Conservation (phyloP, 176 grass and related monocot genomes). For the Chrysopogon serrulatus region DNA sequence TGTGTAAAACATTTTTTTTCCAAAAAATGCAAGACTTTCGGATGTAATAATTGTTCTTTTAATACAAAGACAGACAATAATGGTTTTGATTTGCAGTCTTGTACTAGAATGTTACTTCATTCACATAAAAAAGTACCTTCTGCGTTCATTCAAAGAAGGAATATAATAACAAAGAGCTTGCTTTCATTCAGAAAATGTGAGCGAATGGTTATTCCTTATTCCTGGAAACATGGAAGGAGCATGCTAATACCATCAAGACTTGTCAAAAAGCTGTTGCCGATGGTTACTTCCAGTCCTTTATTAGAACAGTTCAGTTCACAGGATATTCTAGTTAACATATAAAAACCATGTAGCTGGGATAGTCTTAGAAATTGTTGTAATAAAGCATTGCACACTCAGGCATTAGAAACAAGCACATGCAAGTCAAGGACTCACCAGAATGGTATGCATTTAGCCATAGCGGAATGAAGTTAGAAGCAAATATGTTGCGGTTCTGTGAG, state of each 20-base stretch:
- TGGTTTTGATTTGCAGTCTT: not conserved
- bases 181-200: not conserved
- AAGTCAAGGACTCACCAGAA: conserved; percentile 24
- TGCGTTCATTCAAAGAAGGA: not conserved
- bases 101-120: not conserved
- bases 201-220: not conserved
- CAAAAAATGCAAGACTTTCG: not conserved
- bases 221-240: not conserved
- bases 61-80: not conserved
- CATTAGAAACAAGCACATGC: not conserved
- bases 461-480: conserved; percentile 91
- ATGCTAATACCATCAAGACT: not conserved
- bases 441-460: conserved; percentile 64
- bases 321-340: not conserved
- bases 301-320: not conserved
- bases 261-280: not conserved
- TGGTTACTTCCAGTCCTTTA: not conserved
- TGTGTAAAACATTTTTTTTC: not conserved
- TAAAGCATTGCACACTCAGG: not conserved
- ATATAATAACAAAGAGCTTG: not conserved
- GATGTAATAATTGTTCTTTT: not conserved
- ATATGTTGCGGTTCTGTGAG: conserved; percentile 53
- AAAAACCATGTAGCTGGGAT: not conserved
- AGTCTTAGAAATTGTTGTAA: not conserved
- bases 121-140: not conserved